Evolutionary conservation across 495 filamentous ascomycete genomes (phyloP), one percentile per base, ranked within the genome.

Genomic region (Trichoderma reesei): DNA sequence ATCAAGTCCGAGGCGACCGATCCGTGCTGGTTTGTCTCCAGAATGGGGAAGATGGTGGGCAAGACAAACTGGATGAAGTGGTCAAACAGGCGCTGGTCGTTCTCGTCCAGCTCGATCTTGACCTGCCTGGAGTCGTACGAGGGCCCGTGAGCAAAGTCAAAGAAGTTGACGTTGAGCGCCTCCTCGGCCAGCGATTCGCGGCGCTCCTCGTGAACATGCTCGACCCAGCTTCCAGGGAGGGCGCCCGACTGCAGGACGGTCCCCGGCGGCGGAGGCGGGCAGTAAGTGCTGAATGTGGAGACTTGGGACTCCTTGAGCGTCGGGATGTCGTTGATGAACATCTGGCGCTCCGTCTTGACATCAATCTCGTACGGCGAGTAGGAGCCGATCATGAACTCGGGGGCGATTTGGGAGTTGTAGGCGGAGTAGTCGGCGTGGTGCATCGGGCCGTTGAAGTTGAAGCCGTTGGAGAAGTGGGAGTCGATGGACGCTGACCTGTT

Each of bases 261-360:
- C 60, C 85, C 83, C 13, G 85, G 74, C 1, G 81, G 77, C 59
- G 90, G 88, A 13, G 90, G 90, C n/a, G 88, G 86, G 36, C 86
- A 86, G 73, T 85, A 91, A 4, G 89, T 88, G 80, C 86, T 94
- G 79, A 95, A 96, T 14, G 90, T 95, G 0, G 91, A 92, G 18
- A 88, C 85, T 5, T 88, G 87, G 3, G 90, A 94, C 70, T 97
- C 91, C 62, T 88, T 81, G 20, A 91, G 80, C 18, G 90, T 86
- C 2, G 88, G 90, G 60, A 96, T 82, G 73, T 96, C 90, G 68
- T 97, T 91, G 71, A 98, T 85, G 73, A 90, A 98, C 75, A 91
- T 93, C 71, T 98, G 91, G 66, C 92, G 83, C 75, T 96, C 91
- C 1, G 94, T 97, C 81, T 89, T 92, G 77, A 97, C 88, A 73